These are phyloP conservation scores for Aurantiochytrium sp. DNA, from an alignment of 108 stramenopile genomes.

Conservation along the genomic window DNA sequence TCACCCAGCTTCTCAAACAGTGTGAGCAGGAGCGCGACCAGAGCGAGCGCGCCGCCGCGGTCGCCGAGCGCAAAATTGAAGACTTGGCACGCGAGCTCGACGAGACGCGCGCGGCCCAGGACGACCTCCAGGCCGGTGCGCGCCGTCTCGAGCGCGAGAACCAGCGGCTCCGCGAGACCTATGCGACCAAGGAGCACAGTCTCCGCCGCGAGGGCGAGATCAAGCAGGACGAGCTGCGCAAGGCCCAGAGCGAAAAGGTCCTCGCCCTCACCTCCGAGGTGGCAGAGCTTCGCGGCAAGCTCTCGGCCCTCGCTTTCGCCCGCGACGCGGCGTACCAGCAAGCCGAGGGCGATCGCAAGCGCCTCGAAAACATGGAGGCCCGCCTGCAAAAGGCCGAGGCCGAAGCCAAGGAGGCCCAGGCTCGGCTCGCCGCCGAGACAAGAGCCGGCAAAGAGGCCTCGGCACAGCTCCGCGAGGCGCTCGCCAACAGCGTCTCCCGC, in stretches of 20 bases:
- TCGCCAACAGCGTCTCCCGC: not conserved
- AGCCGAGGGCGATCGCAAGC: not conserved
- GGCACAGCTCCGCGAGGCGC: not conserved
- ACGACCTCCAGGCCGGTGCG: not conserved
- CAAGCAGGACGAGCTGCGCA: not conserved
- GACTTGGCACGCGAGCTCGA: not conserved
- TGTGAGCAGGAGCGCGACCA: conserved; percentile 15
- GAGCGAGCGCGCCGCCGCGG: not conserved
- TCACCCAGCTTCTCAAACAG: not conserved
- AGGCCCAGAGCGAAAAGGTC: not conserved
- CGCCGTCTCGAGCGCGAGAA: not conserved
- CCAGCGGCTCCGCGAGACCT: not conserved
- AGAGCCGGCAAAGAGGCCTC: not conserved
- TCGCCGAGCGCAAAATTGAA: not conserved
- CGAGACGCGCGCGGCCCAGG: not conserved
- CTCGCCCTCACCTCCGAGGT: not conserved
- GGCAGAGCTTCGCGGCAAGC: not conserved
- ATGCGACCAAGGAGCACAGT: conserved; percentile 10
- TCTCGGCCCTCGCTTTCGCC: not conserved
- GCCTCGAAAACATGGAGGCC: not conserved
- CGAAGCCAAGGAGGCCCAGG: not conserved
- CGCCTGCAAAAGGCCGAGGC: not conserved
- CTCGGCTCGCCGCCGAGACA: not conserved
- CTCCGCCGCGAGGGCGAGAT: not conserved
- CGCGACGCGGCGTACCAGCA: not conserved